Percentiles rank a stretch among this genome's conserved stretches.
Evolutionary conservation across 805 yeast genomes (phyloP).

Genomic region (Hanseniaspora guilliermondii): DNA sequence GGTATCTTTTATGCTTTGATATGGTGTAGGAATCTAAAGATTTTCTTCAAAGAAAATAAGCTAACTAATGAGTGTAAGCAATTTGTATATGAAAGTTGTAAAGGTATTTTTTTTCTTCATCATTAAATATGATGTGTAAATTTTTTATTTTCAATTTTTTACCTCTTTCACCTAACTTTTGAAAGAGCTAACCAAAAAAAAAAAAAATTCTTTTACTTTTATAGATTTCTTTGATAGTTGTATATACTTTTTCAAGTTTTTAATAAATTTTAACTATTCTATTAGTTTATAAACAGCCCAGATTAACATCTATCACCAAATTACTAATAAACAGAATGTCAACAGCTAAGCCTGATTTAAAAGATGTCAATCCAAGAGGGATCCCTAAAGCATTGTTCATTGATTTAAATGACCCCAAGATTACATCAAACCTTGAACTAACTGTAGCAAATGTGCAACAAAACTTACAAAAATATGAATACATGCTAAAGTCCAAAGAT

Average conservation of each 20-base stretch:
- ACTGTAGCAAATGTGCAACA: conserved; percentile 28
- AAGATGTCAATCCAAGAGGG: conserved; percentile 74
- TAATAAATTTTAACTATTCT: not conserved
- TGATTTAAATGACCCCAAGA: conserved; percentile 63
- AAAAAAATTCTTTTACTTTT: too few relatives aligned
- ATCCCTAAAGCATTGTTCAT: conserved; percentile 94
- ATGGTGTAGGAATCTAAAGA: too few relatives aligned
- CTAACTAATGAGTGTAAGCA: too few relatives aligned
- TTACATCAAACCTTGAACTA: conserved; percentile 58
- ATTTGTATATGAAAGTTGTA: too few relatives aligned
- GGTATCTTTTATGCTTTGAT: too few relatives aligned
- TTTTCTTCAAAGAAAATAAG: too few relatives aligned
- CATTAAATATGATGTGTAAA: too few relatives aligned
- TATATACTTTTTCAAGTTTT: not conserved
- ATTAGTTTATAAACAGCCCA: not conserved
- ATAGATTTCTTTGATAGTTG: too few relatives aligned
- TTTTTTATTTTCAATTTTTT: too few relatives aligned
- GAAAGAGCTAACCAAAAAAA: too few relatives aligned
- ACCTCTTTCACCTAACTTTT: too few relatives aligned
- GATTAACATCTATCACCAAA: not conserved
- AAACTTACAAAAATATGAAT: conserved; percentile 73
- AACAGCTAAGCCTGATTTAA: conserved; percentile 34
- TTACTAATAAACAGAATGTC: conserved; percentile 14
- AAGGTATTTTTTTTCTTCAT: too few relatives aligned
- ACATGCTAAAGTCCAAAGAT: conserved; percentile 47